Evolutionary conservation across 1,284 basidiomycete species (phyloP).

Genomic region (Lentinula novae-zelandiae): DNA sequence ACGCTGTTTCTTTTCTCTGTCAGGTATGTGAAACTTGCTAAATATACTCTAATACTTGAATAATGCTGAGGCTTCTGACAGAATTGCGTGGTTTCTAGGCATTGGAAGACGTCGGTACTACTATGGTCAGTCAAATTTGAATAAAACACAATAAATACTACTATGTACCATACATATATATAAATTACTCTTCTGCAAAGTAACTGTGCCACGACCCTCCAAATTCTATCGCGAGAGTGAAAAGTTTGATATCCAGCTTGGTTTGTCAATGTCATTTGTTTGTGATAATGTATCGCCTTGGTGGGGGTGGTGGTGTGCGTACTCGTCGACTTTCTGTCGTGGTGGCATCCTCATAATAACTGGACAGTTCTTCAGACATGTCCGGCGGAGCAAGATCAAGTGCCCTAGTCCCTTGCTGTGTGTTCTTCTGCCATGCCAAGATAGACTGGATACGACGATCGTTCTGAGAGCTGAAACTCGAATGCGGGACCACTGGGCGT

Average conservation of each 20-base stretch:
- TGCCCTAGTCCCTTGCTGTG: conserved; percentile 21
- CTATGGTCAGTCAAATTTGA: conserved; percentile 31
- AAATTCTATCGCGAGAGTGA: no score
- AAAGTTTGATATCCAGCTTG: no score
- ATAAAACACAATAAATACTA: background rate
- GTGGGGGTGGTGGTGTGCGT: conserved; percentile 19
- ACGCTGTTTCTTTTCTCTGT: conserved; percentile 50
- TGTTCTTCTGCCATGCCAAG: conserved; percentile 25
- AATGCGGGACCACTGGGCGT: background rate
- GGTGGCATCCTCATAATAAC: conserved; percentile 26
- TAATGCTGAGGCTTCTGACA: conserved; percentile 20
- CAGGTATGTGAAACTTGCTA: conserved; percentile 38
- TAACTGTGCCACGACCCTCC: background rate
- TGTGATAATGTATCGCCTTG: conserved; percentile 22
- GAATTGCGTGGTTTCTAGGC: conserved; percentile 64
- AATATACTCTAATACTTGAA: background rate
- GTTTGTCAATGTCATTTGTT: conserved; percentile 9
- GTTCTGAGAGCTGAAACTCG: background rate
- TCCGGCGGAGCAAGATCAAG: conserved; percentile 21
- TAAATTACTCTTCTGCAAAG: background rate
- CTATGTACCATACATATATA: background rate
- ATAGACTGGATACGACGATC: conserved; percentile 20
- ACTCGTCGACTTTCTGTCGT: conserved; percentile 13
- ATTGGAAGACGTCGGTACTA: conserved; percentile 58
- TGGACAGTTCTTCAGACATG: conserved; percentile 27